Evolutionary conservation across 495 filamentous ascomycete genomes (phyloP), one percentile per base, ranked within the genome.

Genomic region (Oleoguttula mirabilis): DNA sequence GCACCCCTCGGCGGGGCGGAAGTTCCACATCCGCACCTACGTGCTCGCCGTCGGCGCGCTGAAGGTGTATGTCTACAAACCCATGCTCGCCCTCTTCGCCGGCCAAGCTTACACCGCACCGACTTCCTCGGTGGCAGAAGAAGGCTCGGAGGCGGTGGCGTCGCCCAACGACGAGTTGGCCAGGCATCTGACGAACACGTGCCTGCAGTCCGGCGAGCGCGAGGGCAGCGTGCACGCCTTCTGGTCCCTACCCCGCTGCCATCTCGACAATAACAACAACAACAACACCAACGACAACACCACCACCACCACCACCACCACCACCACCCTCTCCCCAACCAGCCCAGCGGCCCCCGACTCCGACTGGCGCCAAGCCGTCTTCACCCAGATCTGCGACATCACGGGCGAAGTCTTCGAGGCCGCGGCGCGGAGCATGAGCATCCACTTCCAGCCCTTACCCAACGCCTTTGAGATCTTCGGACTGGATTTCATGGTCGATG

Each of bases 1-100:
- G 0, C 67, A 64, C n/a, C 37, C 44, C 11, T 62, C 59, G 30
- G 67, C 70, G n/a, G 65, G 68, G 43, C 73, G 77, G 24, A 98
- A 98, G 64, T 98, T 98, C 68, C 90, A 98, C 62, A 84, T 98
- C 53, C 72, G 90, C 19, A 80, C 80, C 2, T 98, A 98, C 56
- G 84, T 90, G 39, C 73, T 94, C 36, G 78, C 82, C 31, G 67
- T 80, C 0, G 88, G 88, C 5, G 66, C 73, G 1, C 62, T 98
- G 10, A 69, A 76, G 25, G 78, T 94, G 32, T 93, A 88, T 58
- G 84, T 95, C 54, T 94, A 88, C 67, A 71, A 68, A 45, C 74
- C 78, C 24, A 92, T 95, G 82, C 78, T 98, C 3, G 88, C 88
- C 2, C 76, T 98, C 15, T 96, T 98, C 60, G 84, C 90, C 0